Evolutionary conservation across 2,329 filamentous ascomycete genomes (phyloP).

Genomic region (Ilyonectria robusta): DNA sequence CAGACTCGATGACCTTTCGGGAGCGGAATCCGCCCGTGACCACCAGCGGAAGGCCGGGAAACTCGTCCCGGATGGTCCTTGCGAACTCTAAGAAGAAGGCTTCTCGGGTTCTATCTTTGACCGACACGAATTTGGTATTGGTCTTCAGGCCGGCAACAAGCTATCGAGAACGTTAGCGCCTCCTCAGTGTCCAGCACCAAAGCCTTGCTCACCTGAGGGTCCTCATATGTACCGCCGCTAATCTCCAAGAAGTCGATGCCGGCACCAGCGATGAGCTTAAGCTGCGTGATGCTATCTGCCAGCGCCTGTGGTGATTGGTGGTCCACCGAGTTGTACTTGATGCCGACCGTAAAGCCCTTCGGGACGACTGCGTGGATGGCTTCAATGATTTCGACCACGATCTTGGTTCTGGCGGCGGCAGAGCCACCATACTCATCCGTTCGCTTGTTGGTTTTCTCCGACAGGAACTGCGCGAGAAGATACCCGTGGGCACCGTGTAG

Average conservation of each 20-base stretch:
- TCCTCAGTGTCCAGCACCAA: not conserved
- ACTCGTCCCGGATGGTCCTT: not conserved
- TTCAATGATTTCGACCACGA: constrained; percentile 2
- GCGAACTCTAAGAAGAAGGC: constrained; percentile 18
- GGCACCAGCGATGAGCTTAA: constrained; percentile 5
- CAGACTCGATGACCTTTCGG: constrained; percentile 1
- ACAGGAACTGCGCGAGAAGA: constrained; percentile 6
- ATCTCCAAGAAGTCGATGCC: constrained; percentile 12
- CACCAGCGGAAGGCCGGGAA: not conserved
- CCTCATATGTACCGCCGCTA: constrained; percentile 8
- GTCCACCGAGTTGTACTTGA: constrained; percentile 18
- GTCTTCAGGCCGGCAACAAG: constrained; percentile 5
- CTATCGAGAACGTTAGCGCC: not conserved
- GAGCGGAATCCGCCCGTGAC: constrained; percentile 9
- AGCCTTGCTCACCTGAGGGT: constrained; percentile 1
- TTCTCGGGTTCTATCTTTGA: not conserved
- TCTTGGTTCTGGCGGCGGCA: constrained; percentile 2
- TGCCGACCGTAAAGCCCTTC: not conserved
- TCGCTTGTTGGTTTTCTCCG: constrained; percentile 7
- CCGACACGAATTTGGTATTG: not conserved
- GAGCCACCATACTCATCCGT: constrained; percentile 9
- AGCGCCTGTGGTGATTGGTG: not conserved
- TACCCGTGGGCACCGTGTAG: constrained; percentile 11
- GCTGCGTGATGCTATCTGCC: not conserved
- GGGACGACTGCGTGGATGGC: constrained; percentile 3